Base-by-base conservation (phyloP, 345 rosid species). In the Salix dunnii region DNA sequence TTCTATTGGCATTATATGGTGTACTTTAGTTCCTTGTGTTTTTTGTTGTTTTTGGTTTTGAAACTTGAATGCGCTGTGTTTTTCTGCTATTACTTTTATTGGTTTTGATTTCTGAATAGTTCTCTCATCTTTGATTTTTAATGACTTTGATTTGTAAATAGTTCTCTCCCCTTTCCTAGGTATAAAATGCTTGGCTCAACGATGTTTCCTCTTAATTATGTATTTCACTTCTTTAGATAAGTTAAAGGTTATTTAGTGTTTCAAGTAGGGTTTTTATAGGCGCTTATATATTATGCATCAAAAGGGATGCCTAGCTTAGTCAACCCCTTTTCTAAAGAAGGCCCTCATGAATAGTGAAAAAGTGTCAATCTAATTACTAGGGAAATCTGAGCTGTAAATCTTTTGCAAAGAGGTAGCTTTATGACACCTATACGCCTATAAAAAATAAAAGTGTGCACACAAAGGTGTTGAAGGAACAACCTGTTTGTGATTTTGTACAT, bases 101-200 rank as follows among this genome's bases (percentile, higher is more conserved):
- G 81, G 66, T 55, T 70, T 31, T 48, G 64, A 66, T 51, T 68
- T 38, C 35, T 42, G 64, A 72, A 74, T 14, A 76, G 55, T 74
- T 66, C 71, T 70, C 61, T 78, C 64, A 33, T 72, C 13, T 60
- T 42, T 63, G 58, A 30, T 28, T 36, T 63, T 77, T 70, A 68
- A 74, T 65, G 81, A 65, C 64, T 70, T 31, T 25, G 64, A 66
- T 51, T 68, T 38, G 35, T 42, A 55, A 72, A 74, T 14, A 76
- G 55, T 74, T 69, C 71, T 70, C 61, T 78, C 64, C 48, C 35
- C 72, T 72, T 65, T 71, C 25, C 67, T 69, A 83, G 74, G 63
- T 81, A 77, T 67, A 78, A 79, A 77, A 27, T 78, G 66, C 60
- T 71, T 68, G 78, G 67, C 43, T 74, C 67, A 18, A 38, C 62